Percentiles rank a stretch among this genome's conserved stretches.
Evolutionary conservation across 1,284 basidiomycete species (phyloP).

Genomic region (Fomitopsis betulina): DNA sequence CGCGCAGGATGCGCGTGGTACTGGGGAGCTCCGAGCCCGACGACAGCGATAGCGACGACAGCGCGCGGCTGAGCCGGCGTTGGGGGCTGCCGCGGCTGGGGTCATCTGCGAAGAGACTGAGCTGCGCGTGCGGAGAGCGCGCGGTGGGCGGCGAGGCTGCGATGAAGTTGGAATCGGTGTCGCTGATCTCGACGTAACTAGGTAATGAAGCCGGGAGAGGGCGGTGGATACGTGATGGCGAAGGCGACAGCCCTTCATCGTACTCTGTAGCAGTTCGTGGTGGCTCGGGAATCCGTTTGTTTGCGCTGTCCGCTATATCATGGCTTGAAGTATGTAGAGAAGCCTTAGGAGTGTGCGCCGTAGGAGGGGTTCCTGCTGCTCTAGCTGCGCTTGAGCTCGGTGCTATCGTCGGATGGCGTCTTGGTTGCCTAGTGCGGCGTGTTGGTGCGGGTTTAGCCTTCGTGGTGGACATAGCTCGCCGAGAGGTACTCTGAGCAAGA

Average conservation of each 20-base stretch:
- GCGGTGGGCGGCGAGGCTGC: neutral
- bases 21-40: slow-evolving; percentile 3
- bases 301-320: no score
- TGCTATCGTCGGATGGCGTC: neutral
- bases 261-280: neutral
- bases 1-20: neutral
- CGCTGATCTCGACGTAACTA: neutral
- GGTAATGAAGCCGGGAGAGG: neutral
- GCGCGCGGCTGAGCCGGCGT: slow-evolving; percentile 4
- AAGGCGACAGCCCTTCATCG: neutral
- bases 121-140: neutral
- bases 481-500: neutral
- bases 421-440: neutral
- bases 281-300: no score
- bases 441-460: neutral
- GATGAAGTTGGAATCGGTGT: neutral
- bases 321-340: no score
- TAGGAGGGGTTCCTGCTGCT: no score
- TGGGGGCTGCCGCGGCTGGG: neutral
- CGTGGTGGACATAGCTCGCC: neutral
- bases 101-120: neutral
- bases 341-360: no score
- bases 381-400: no score
- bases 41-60: slow-evolving; percentile 12
- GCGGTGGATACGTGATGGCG: neutral